Evolutionary conservation across 768 basidiomycete species (phyloP), one percentile per base, ranked within the genome.

Genomic region (Agaricus subrufescens): DNA sequence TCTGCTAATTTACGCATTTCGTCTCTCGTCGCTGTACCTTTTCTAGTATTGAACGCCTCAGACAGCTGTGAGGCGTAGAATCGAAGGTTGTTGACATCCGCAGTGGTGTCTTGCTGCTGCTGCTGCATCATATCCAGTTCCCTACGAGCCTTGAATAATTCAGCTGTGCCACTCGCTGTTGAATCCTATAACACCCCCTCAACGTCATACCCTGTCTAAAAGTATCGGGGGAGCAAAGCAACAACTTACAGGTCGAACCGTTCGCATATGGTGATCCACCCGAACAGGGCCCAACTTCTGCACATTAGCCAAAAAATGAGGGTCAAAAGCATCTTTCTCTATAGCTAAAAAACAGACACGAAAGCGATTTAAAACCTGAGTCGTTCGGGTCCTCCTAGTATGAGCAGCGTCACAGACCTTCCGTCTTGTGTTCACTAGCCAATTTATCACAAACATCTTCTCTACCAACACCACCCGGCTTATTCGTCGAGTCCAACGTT

Each of bases 301-400:
- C 49, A 94, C 69, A 61, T 87, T 90, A 37, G 80, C 74, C 61
- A 88, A 66, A 50, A 92, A 80, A 27, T 90, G 80, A 1, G 87
- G 87, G 63, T 94, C 89, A 53, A 73, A 75, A n/a, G 82, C 77
- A 61, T 93, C 89, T 52, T 65, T 70, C 53, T 82, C 75, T 62
- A 89, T 83, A 7, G 73, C 88, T 89, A 30, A 15, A 60, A 44
- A 14, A 45, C 19, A 39, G 26, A 15, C 23, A 47, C 15, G 23
- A 19, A 26, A 23, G 27, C 25, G 42, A 25, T 19, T 19, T 19
- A 19, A 19, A 19, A 19, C 19, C 19, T 25, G 38, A 51, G 29
- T 40, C 23, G 1, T 38, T 15, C 4, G 34, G 25, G 44, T 8
- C 37, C 23, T 12, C 50, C 19, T 19, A 19, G 19, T 19, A 31